Base-by-base conservation (phyloP, 106 monocot species). In the Dactylorhiza incarnata region DNA sequence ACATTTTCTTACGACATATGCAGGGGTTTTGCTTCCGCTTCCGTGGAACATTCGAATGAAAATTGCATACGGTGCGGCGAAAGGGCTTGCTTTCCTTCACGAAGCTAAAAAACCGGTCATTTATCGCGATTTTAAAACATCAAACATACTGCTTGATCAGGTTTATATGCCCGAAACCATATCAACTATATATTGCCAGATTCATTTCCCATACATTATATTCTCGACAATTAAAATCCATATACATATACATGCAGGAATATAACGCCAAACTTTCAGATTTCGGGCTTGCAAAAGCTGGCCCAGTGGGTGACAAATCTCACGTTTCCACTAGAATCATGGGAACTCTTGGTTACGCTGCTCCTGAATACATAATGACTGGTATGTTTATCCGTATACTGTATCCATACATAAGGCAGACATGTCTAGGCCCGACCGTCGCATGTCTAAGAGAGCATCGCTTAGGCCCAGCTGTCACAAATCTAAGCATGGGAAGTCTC, bases 61-160 rank as follows among this genome's bases (percentile, higher is more conserved):
- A 65, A 89, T 89, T 76, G 89, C 83, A 69, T 65, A 83, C 73
- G 89, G 83, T 54, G 89, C 89, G 23, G 89, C 85, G 58, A 89
- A 86, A 65, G 89, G 89, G 48, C 85, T 89, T 76, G 89, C 89
- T 53, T 89, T 86, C 53, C 89, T 89, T 45, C 89, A 89, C 76
- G 89, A 83, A 78, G 89, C 89, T 68, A 76, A 83, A 59, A 83
- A 81, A 48, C 89, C 89, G 54, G 85, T 89, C 45, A 89, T 89
- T 79, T 89, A 86, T 78, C 89, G 89, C 3, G 89, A 89, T 81
- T 89, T 89, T 76, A 89, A 89, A 73, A 89, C 89, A 76, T 81
- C 89, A 49, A 89, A 89, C 78, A 89, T 89, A 49, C 71, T 89
- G 78, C 67, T 89, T n/a, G 89, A 89, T 23, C 45, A 83, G 89